Conservation (phyloP, 1,284 basidiomycete genomes). For the Cutaneotrichosporon daszewskae region DNA sequence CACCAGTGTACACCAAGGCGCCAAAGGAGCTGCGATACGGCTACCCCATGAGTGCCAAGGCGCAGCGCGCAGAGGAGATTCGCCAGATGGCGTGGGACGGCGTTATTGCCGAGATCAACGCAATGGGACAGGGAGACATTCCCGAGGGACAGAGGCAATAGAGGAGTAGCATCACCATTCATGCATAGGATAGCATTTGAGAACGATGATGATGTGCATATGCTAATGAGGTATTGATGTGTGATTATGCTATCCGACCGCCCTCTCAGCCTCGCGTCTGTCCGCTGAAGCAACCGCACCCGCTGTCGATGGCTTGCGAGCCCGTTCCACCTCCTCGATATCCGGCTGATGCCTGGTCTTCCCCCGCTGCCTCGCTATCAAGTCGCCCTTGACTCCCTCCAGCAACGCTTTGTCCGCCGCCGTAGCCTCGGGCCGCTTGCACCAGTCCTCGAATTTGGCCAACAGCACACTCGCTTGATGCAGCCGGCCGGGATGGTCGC, state of each 20-base stretch:
- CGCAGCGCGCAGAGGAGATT: constrained; percentile 18
- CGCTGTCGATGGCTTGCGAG: no score
- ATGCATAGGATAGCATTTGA: not conserved
- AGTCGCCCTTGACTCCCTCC: no score
- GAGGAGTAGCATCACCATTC: constrained; percentile 5
- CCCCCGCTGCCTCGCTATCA: no score
- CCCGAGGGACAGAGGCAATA: constrained; percentile 1
- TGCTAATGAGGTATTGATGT: no score
- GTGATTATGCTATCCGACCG: no score
- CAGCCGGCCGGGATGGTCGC: not conserved
- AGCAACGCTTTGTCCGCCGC: not conserved
- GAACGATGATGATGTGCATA: not conserved
- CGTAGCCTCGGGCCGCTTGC: not conserved
- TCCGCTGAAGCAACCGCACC: no score
- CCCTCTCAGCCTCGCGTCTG: no score
- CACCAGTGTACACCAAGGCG: constrained; percentile 62
- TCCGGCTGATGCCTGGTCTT: no score
- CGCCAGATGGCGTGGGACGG: constrained; percentile 28
- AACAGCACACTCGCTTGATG: not conserved
- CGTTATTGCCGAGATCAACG: constrained; percentile 24
- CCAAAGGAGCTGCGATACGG: constrained; percentile 50
- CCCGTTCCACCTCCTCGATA: no score
- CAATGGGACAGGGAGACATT: constrained; percentile 3
- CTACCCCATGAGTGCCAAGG: constrained; percentile 33
- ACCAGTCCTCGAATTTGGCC: not conserved